These are phyloP conservation scores for Hypericum androsaemum DNA, from an alignment of 345 rosid genomes.

Conservation along the genomic window DNA sequence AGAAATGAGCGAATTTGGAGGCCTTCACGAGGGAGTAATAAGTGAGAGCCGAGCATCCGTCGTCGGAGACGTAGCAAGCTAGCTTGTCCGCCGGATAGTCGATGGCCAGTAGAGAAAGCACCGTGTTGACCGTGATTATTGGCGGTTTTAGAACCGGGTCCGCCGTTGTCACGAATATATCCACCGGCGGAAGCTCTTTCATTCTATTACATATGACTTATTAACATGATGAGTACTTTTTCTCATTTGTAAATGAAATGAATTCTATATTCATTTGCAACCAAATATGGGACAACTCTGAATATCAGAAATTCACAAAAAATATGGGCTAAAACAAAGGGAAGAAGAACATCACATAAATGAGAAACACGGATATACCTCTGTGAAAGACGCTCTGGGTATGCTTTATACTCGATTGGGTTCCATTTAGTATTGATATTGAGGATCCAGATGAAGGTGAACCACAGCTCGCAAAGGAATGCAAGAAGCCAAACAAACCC, in stretches of 20 bases:
- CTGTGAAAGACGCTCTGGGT: slow-evolving; percentile 35
- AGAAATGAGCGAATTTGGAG: slow-evolving; percentile 46
- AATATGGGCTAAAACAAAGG: too few species aligned
- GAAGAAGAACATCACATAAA: too few species aligned
- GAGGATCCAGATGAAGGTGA: slow-evolving; percentile 45
- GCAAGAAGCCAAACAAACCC: slow-evolving; percentile 52
- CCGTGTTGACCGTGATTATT: slow-evolving; percentile 36
- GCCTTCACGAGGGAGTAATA: slow-evolving; percentile 53
- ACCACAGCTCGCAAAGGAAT: slow-evolving; percentile 48
- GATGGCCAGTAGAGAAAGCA: slow-evolving; percentile 42
- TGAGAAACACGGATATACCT: slow-evolving; percentile 16
- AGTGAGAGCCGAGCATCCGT: slow-evolving; percentile 50
- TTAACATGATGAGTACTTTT: too few species aligned
- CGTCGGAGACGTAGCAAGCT: slow-evolving; percentile 49
- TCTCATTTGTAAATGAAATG: too few species aligned
- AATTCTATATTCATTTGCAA: too few species aligned
- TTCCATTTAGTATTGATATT: slow-evolving; percentile 42
- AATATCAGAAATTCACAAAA: too few species aligned
- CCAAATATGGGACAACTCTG: too few species aligned
- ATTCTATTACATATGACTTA: background rate
- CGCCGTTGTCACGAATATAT: slow-evolving; percentile 47
- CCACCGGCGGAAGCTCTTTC: slow-evolving; percentile 46
- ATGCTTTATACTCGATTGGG: slow-evolving; percentile 33
- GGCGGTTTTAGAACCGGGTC: slow-evolving; percentile 43
- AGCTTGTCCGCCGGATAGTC: slow-evolving; percentile 46